These are phyloP conservation scores for Cladosporium sp. DNA, from an alignment of 2,329 filamentous ascomycete species.

Conservation along the genomic window DNA sequence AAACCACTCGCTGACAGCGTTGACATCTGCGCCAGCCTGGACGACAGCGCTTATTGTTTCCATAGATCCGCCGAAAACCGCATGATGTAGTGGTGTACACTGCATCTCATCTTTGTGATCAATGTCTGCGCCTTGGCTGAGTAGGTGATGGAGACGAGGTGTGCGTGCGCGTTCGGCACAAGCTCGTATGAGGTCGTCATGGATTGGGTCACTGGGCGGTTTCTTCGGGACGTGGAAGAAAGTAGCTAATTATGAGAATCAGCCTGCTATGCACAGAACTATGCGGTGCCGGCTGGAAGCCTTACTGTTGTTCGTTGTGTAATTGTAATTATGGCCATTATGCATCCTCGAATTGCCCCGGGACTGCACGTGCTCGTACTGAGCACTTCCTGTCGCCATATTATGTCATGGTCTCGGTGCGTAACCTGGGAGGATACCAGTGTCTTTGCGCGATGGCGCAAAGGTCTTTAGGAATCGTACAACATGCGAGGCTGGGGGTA, in stretches of 20 bases:
- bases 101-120: not conserved
- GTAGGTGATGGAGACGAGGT: not conserved
- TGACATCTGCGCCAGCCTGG: not conserved
- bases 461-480: not conserved
- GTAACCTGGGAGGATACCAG: not conserved
- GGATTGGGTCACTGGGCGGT: not conserved
- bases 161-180: not conserved
- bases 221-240: not conserved
- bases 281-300: not conserved
- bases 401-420: not conserved
- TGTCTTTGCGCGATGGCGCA: not conserved
- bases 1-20: too few species aligned
- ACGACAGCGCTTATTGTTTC: not conserved
- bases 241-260: not conserved
- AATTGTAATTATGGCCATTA: not conserved
- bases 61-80: not conserved
- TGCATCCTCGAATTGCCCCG: not conserved
- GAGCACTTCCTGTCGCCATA: not conserved
- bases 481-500: not conserved
- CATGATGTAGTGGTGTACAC: not conserved
- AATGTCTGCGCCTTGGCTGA: not conserved
- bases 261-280: not conserved
- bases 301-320: not conserved
- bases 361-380: not conserved
- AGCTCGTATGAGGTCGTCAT: not conserved